Evolutionary conservation across 1,284 basidiomycete genomes (phyloP).

Genomic region (Rhodotorula glutinis): DNA sequence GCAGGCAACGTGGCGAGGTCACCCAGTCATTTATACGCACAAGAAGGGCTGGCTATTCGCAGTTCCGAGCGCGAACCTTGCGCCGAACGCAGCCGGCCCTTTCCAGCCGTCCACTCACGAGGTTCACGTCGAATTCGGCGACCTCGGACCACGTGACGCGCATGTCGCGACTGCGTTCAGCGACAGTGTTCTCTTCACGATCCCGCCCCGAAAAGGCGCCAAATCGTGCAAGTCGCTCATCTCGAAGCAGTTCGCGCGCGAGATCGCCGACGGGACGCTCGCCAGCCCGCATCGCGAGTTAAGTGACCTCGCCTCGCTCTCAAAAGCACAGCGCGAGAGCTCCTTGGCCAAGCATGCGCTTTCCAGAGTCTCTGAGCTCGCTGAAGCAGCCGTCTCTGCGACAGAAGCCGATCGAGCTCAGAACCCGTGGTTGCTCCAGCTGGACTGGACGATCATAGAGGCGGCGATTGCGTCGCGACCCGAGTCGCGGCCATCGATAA

Average conservation of each 20-base stretch:
- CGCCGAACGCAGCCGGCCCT: constrained; percentile 17
- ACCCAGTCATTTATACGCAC: constrained; percentile 39
- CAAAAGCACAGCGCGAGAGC: neutral
- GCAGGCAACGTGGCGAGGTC: constrained; percentile 35
- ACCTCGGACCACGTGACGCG: constrained; percentile 23
- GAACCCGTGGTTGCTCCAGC: constrained; percentile 38
- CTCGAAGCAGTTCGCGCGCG: constrained; percentile 14
- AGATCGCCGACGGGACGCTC: constrained; percentile 26
- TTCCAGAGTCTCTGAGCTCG: constrained; percentile 23
- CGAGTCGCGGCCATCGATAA: neutral
- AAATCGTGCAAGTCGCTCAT: constrained; percentile 1
- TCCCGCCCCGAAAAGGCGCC: neutral
- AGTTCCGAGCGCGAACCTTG: constrained; percentile 12
- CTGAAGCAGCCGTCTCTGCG: constrained; percentile 14
- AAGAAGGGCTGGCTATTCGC: constrained; percentile 42
- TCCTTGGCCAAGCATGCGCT: neutral
- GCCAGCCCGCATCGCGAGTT: constrained; percentile 24
- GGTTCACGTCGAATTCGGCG: constrained; percentile 34
- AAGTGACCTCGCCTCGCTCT: neutral
- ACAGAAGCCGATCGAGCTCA: constrained; percentile 6
- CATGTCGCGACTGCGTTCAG: constrained; percentile 14
- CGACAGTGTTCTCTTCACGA: constrained; percentile 12
- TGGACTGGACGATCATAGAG: constrained; percentile 41
- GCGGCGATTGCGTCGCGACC: neutral
- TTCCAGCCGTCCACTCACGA: constrained; percentile 41